A percentile compares a stretch with the other conserved stretches of the same genome.
Conservation (phyloP, 2,329 filamentous ascomycete genomes). For the Alternaria arborescens region DNA sequence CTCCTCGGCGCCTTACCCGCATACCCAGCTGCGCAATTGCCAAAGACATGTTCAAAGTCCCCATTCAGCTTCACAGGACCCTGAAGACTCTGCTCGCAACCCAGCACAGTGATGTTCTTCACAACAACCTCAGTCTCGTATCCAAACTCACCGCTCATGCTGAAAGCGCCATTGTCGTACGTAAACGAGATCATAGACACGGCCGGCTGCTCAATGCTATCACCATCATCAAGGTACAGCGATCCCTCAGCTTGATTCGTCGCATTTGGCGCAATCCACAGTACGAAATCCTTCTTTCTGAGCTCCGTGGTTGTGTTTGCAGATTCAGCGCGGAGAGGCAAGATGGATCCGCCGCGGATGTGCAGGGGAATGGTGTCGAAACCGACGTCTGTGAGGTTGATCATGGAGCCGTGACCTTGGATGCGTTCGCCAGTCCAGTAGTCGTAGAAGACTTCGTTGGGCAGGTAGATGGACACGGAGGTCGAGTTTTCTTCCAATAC, state of each 20-base stretch:
- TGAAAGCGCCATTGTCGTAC: conserved; percentile 65
- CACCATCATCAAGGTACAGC: conserved; percentile 81
- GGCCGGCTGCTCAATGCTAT: conserved; percentile 66
- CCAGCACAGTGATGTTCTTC: conserved; percentile 40
- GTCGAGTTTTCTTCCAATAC: conserved; percentile 63
- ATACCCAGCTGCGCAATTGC: neutral
- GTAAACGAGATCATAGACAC: conserved; percentile 67
- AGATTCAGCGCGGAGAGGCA: conserved; percentile 65
- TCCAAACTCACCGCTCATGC: conserved; percentile 63
- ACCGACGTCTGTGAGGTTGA: conserved; percentile 58
- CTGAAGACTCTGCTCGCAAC: conserved; percentile 60
- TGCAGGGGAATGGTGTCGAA: conserved; percentile 69
- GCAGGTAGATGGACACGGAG: conserved; percentile 64
- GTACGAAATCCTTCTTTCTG: conserved; percentile 72
- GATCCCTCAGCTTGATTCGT: conserved; percentile 71
- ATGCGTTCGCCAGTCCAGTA: conserved; percentile 63
- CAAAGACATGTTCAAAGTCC: conserved; percentile 21
- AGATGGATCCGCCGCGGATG: conserved; percentile 69
- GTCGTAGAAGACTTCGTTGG: conserved; percentile 67
- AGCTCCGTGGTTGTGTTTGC: conserved; percentile 71
- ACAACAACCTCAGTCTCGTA: conserved; percentile 50
- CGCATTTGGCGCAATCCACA: conserved; percentile 71
- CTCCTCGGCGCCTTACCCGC: neutral
- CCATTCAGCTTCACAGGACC: conserved; percentile 53
- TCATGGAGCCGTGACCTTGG: conserved; percentile 56